Conservation (phyloP, 2,329 filamentous ascomycete genomes). For the Colletotrichum sp. region DNA sequence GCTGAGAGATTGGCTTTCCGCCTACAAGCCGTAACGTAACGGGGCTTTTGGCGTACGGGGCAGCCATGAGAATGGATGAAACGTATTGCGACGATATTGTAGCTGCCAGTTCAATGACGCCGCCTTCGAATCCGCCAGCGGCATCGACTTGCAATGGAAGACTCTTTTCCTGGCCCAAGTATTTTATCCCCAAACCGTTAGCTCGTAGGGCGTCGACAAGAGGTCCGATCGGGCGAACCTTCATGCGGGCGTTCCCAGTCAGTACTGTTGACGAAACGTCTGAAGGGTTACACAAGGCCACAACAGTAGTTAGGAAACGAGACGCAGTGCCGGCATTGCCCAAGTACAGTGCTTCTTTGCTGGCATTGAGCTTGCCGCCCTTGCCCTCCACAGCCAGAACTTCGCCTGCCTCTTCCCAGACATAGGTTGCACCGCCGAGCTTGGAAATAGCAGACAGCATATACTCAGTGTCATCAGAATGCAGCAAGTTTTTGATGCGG, state of each 20-base stretch:
- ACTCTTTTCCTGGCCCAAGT: slow-evolving; percentile 82
- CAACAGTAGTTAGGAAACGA: slow-evolving; percentile 91
- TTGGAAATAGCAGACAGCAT: slow-evolving; percentile 93
- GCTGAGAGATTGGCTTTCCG: slow-evolving; percentile 96
- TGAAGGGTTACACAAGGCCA: slow-evolving; percentile 77
- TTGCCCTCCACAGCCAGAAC: slow-evolving; percentile 88
- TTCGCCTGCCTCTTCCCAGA: slow-evolving; percentile 95
- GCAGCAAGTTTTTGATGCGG: slow-evolving; percentile 88
- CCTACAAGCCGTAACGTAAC: slow-evolving; percentile 90
- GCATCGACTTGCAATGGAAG: slow-evolving; percentile 85
- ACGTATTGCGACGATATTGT: slow-evolving; percentile 99
- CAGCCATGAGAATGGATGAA: slow-evolving; percentile 94
- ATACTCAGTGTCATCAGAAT: slow-evolving; percentile 96
- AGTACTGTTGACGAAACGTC: slow-evolving; percentile 74
- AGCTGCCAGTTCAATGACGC: slow-evolving; percentile 88
- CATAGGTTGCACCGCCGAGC: slow-evolving; percentile 85
- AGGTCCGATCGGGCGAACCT: slow-evolving; percentile 90
- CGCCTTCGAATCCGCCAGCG: slow-evolving; percentile 82
- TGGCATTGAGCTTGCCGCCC: slow-evolving; percentile 83
- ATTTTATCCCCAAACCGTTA: slow-evolving; percentile 88
- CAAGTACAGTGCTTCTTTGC: slow-evolving; percentile 80
- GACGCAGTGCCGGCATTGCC: slow-evolving; percentile 97
- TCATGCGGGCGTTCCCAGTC: slow-evolving; percentile 96
- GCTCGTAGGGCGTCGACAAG: slow-evolving; percentile 87
- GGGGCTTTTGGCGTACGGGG: slow-evolving; percentile 92